These are phyloP conservation scores for Theobroma cacao DNA, from an alignment of 345 rosid species.

Conservation along the genomic window DNA sequence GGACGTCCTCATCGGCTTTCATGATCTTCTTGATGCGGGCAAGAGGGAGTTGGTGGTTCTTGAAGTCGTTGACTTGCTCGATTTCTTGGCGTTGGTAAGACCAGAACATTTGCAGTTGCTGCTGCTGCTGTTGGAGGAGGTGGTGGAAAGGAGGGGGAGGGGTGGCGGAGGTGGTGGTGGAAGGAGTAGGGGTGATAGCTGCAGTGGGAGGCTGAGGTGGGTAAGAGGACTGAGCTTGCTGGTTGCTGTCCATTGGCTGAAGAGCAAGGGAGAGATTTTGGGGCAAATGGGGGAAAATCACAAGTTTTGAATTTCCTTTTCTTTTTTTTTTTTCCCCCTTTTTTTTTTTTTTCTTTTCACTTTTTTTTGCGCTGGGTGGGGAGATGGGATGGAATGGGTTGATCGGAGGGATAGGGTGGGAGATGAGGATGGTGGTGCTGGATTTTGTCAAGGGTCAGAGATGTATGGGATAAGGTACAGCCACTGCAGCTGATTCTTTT, in stretches of 20 bases:
- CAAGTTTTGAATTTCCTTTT: neutral
- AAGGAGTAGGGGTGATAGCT: slow-evolving; percentile 23
- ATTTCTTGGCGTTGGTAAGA: slow-evolving; percentile 83
- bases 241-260: slow-evolving; percentile 53
- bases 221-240: slow-evolving; percentile 60
- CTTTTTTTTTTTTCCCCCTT: too few species aligned
- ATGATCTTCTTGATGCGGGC: slow-evolving; percentile 96
- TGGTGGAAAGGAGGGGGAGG: slow-evolving; percentile 60
- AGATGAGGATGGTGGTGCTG: neutral
- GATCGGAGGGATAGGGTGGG: slow-evolving; percentile 22
- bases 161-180: slow-evolving; percentile 16
- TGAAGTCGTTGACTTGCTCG: slow-evolving; percentile 90
- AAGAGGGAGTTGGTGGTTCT: slow-evolving; percentile 94
- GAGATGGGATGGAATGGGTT: neutral
- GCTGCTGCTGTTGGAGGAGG: slow-evolving; percentile 91
- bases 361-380: neutral
- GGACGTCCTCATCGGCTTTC: slow-evolving; percentile 98
- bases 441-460: slow-evolving; percentile 15
- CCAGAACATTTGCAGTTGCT: slow-evolving; percentile 93
- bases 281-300: slow-evolving; percentile 12
- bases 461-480: slow-evolving; percentile 29
- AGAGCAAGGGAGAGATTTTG: slow-evolving; percentile 3
- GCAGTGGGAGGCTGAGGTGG: slow-evolving; percentile 41
- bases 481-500: slow-evolving; percentile 30
- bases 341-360: neutral